Conservation (phyloP, 2,329 filamentous ascomycete species). For the Sclerotinia nivalis region DNA sequence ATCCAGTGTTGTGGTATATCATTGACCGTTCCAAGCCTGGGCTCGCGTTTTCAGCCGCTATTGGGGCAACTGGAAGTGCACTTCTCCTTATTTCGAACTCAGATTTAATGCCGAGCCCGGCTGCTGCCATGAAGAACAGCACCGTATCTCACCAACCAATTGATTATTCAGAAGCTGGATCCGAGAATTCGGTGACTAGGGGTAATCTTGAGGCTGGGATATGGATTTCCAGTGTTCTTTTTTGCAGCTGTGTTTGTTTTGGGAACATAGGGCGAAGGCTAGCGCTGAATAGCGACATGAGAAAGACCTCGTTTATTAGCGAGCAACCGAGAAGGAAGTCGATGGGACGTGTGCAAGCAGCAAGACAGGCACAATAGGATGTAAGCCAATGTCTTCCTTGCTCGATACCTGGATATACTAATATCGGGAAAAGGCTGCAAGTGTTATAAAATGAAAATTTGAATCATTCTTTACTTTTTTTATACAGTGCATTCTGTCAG, state of each 20-base stretch:
- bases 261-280: slow-evolving; percentile 88
- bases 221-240: slow-evolving; percentile 91
- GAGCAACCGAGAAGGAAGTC: slow-evolving; percentile 17
- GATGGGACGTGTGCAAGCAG: slow-evolving; percentile 19
- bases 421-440: neutral
- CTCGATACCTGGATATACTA: slow-evolving; percentile 6
- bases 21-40: slow-evolving; percentile 88
- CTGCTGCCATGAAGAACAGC: slow-evolving; percentile 37
- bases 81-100: slow-evolving; percentile 75
- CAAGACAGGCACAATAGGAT: slow-evolving; percentile 15
- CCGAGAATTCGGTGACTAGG: slow-evolving; percentile 58
- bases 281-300: slow-evolving; percentile 44
- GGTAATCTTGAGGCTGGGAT: slow-evolving; percentile 72
- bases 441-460: neutral
- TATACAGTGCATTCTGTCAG: neutral
- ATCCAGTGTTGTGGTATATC: slow-evolving; percentile 93
- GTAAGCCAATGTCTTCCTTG: neutral
- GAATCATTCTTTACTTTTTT: neutral
- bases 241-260: slow-evolving; percentile 94
- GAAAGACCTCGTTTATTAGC: neutral
- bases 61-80: slow-evolving; percentile 73
- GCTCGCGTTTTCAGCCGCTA: slow-evolving; percentile 72
- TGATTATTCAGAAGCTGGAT: slow-evolving; percentile 22
- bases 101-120: slow-evolving; percentile 71
- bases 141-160: slow-evolving; percentile 25